Evolutionary conservation across 192 early-diverging fungal species (phyloP), one percentile per base, ranked within the genome.

Genomic region (Helicostylum pulchrum): DNA sequence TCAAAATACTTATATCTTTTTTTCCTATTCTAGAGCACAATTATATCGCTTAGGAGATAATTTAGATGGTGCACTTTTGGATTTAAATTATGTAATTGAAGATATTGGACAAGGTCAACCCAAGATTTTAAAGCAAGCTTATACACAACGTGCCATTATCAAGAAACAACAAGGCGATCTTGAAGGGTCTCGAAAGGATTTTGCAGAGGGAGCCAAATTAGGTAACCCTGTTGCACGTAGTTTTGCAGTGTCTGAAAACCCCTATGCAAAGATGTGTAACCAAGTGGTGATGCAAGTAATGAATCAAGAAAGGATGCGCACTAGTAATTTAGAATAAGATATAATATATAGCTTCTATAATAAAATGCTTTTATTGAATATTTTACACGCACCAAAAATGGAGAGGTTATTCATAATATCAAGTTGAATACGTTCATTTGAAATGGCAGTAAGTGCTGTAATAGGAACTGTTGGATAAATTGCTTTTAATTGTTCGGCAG

Each of bases 111-210:
- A 59, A 39, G 77, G 75, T 34, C 77, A 82, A 30, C 58, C 75
- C 6, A 74, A 70, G 42, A 69, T 82, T 10, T 44, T 82, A 14
- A 68, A 76, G 23, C 80, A 80, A 61, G 80, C 80, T 20, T 82
- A 82, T 59, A 82, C 80, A 5, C 80, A 82, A 32, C 61, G 80
- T 45, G 80, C 75, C 9, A 79, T 82, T 15, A 65, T 82, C 45
- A 71, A 71, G 49, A 74, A 74, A 21, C 67, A 72, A 7, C 47
- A 66, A 30, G 80, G 80, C 0, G 75, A 82, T 42, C 53, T 77
- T 19, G 60, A 72, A 23, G 80, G 73, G 12, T 68, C 80, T n/a
- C 68, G 72, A 44, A 66, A 62, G 2, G 80, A 82, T 49, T 82
- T 82, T 48, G 77, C 77, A 44, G 56, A 56, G 23, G 71, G 80